A percentile compares a stretch with the other conserved stretches of the same genome.
Conservation (phyloP, 2,329 filamentous ascomycete species). For the Aspergillaceae sp. region DNA sequence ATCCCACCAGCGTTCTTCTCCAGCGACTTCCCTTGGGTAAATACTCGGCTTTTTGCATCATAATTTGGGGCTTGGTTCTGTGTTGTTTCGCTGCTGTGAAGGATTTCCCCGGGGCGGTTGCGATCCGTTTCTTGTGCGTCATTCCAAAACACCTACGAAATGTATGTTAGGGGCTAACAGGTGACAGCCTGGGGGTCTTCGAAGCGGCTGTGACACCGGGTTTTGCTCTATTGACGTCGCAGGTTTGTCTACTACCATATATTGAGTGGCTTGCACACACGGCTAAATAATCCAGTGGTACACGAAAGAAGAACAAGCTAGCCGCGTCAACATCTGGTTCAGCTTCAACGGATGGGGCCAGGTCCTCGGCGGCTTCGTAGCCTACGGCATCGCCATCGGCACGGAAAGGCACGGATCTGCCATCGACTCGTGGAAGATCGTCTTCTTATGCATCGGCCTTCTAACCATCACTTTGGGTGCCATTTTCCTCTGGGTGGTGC, state of each 20-base stretch:
- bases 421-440: constrained; percentile 59
- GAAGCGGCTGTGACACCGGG: constrained; percentile 62
- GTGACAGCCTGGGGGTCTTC: constrained; percentile 53
- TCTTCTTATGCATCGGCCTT: constrained; percentile 48
- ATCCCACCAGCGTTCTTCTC: constrained; percentile 56
- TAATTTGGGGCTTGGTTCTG: constrained; percentile 55
- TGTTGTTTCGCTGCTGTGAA: constrained; percentile 55
- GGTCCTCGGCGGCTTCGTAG: constrained; percentile 54
- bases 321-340: constrained; percentile 59
- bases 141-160: not conserved
- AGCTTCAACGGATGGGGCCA: constrained; percentile 57
- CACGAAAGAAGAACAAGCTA: constrained; percentile 59
- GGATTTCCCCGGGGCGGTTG: constrained; percentile 54
- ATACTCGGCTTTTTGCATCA: constrained; percentile 56
- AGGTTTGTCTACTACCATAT: constrained; percentile 16
- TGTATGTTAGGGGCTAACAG: not conserved
- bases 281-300: constrained; percentile 49
- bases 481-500: constrained; percentile 45
- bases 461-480: constrained; percentile 43
- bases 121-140: constrained; percentile 46
- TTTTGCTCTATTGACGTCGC: constrained; percentile 58
- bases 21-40: constrained; percentile 58
- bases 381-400: constrained; percentile 55
- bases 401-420: constrained; percentile 46
- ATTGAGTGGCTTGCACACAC: not conserved